Evolutionary conservation across 2,329 filamentous ascomycete genomes (phyloP).

Genomic region (Sodiomyces alkalinus): DNA sequence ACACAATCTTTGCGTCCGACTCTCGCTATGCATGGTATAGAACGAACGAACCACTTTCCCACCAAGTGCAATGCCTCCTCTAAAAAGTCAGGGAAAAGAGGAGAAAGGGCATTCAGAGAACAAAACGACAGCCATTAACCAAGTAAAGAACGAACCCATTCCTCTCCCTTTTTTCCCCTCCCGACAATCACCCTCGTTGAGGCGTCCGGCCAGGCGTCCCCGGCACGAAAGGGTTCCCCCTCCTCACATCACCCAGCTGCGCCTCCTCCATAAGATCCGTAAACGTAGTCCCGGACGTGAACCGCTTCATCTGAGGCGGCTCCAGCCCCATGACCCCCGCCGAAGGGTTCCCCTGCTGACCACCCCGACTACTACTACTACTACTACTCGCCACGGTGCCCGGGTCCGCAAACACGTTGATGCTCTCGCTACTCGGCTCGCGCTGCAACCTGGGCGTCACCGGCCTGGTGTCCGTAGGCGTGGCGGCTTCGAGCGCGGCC

Average conservation of each 20-base stretch:
- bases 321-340: neutral
- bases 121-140: no score
- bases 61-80: no score
- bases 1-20: no score
- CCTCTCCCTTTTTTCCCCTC: no score
- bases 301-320: constrained; percentile 6
- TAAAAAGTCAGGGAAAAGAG: neutral
- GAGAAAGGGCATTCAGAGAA: neutral
- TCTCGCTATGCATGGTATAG: no score
- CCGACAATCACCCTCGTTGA: no score
- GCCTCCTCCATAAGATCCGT: constrained; percentile 37
- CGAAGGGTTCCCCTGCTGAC: neutral
- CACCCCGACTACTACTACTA: no score
- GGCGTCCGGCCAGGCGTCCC: constrained; percentile 15
- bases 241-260: constrained; percentile 23
- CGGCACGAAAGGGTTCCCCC: constrained; percentile 27
- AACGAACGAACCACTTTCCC: no score
- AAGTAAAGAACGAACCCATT: no score
- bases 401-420: constrained; percentile 37
- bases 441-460: constrained; percentile 17
- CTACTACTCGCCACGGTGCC: constrained; percentile 17
- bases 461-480: constrained; percentile 5
- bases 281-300: constrained; percentile 29
- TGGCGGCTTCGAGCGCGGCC: constrained; percentile 4
- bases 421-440: constrained; percentile 32